Evolutionary conservation across 495 filamentous ascomycete genomes (phyloP).

Genomic region (Amniculicola lignicola): DNA sequence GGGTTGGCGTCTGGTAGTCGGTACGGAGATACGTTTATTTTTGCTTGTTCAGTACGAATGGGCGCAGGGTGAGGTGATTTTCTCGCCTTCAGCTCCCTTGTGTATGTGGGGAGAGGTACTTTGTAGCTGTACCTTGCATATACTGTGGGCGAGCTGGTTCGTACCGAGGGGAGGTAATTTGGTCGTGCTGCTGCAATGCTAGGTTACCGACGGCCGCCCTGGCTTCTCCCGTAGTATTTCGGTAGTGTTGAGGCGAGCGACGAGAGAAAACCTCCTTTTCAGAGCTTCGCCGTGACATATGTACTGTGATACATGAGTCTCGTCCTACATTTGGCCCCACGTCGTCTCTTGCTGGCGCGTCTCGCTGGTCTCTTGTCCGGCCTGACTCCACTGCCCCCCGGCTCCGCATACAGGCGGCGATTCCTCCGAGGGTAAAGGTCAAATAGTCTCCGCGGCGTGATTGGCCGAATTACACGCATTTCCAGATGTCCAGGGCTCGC

Average conservation of each 20-base stretch:
- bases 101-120: neutral
- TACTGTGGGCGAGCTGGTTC: neutral
- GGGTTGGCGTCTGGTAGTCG: too few relatives aligned
- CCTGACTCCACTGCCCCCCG: conserved; percentile 8
- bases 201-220: conserved; percentile 13
- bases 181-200: conserved; percentile 1
- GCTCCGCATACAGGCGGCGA: conserved; percentile 16
- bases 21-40: neutral
- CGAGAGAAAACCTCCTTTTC: too few relatives aligned
- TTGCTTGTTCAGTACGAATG: conserved; percentile 2
- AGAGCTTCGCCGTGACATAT: too few relatives aligned
- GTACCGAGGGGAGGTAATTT: conserved; percentile 23
- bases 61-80: neutral
- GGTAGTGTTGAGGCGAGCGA: too few relatives aligned
- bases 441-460: conserved; percentile 1
- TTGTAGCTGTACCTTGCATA: conserved; percentile 24
- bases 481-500: conserved; percentile 23
- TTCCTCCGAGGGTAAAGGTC: conserved; percentile 8
- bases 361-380: neutral
- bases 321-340: too few relatives aligned
- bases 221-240: too few relatives aligned
- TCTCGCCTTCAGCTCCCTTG: conserved; percentile 5
- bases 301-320: too few relatives aligned
- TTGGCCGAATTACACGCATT: conserved; percentile 17
- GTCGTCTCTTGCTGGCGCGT: too few relatives aligned